Evolutionary conservation across 768 basidiomycete genomes (phyloP).

Genomic region (Amyloporia xantha): DNA sequence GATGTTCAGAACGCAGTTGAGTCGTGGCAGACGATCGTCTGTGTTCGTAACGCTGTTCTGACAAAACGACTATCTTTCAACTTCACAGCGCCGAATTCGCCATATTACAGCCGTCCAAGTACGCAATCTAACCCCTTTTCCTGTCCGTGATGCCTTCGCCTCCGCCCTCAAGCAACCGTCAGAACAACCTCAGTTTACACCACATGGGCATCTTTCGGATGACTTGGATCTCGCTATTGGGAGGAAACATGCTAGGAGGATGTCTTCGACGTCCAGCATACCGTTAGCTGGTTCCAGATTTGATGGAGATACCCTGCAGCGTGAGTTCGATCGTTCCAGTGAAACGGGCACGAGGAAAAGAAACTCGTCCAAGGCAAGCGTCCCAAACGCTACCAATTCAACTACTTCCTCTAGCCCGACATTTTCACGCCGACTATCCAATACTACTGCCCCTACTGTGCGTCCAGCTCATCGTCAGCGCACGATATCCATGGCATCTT

Average conservation of each 20-base stretch:
- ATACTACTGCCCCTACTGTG: neutral
- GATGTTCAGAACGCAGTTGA: conserved; percentile 2
- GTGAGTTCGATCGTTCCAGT: conserved; percentile 5
- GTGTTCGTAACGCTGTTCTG: neutral
- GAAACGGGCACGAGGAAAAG: conserved; percentile 36
- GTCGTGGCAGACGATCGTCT: neutral
- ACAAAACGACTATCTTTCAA: neutral
- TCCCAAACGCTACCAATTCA: conserved; percentile 3
- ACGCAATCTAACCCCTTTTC: conserved; percentile 80
- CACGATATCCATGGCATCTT: conserved; percentile 49
- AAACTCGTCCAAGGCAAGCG: conserved; percentile 39
- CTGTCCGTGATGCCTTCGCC: conserved; percentile 69
- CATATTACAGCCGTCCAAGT: conserved; percentile 71
- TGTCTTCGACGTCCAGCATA: conserved; percentile 51
- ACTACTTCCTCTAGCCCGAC: conserved; percentile 19
- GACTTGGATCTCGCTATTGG: conserved; percentile 60
- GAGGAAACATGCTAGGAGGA: conserved; percentile 51
- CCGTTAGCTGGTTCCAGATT: conserved; percentile 40
- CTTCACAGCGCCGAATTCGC: conserved; percentile 54
- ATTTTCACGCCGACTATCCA: conserved; percentile 6
- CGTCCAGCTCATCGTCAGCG: conserved; percentile 27
- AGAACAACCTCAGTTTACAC: conserved; percentile 52
- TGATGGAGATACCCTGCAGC: conserved; percentile 33
- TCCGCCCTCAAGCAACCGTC: conserved; percentile 67
- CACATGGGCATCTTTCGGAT: conserved; percentile 55